Evolutionary conservation across 2,329 filamentous ascomycete genomes (phyloP).

Genomic region (Neonectria faginata): DNA sequence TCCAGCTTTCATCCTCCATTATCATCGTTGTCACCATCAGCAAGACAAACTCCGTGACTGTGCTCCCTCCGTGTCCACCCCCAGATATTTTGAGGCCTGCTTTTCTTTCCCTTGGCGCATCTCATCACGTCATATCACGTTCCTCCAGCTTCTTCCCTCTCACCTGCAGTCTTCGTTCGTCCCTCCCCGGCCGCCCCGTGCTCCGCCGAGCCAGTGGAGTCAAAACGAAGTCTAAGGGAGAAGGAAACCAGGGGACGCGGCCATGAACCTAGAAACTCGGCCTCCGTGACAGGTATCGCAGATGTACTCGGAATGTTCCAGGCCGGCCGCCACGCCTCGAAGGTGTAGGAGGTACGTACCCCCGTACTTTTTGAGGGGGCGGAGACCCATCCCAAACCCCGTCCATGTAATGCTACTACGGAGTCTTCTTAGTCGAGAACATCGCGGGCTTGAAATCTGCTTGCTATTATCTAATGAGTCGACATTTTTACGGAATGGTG

Average conservation of each 20-base stretch:
- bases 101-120: constrained; percentile 1
- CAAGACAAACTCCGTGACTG: constrained; percentile 7
- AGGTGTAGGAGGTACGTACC: constrained; percentile 1
- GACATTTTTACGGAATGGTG: constrained; percentile 28
- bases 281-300: constrained; percentile 24
- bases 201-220: constrained; percentile 32
- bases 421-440: constrained; percentile 25
- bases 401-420: constrained; percentile 2
- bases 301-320: constrained; percentile 27
- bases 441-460: constrained; percentile 16
- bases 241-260: constrained; percentile 7
- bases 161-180: not conserved
- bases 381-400: not conserved
- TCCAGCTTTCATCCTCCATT: constrained; percentile 20
- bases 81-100: constrained; percentile 7
- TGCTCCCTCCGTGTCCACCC: not conserved
- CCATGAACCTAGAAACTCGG: constrained; percentile 19
- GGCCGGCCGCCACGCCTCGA: constrained; percentile 3
- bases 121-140: not conserved
- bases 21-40: constrained; percentile 13
- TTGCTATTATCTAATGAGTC: constrained; percentile 29
- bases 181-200: constrained; percentile 32
- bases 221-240: constrained; percentile 7
- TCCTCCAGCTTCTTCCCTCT: constrained; percentile 18
- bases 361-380: not conserved